Base-by-base conservation (phyloP, 73 alveolate species). In the Breviolum minutum region DNA sequence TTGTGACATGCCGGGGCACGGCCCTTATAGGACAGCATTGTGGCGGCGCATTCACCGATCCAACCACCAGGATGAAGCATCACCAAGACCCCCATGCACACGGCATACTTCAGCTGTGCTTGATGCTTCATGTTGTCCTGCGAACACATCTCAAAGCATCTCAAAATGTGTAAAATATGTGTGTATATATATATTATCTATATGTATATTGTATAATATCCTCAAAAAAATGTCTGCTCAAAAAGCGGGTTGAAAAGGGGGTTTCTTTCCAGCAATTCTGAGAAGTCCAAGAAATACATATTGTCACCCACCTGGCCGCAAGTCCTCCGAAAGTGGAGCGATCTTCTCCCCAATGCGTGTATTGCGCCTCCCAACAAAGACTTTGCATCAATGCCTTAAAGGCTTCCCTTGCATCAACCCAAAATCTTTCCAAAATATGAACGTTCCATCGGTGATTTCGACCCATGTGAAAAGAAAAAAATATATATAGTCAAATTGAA, bases 21-120 rank as follows among this genome's bases (percentile, higher is more conserved):
- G 40, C 97, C 97, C 66, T 92, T 92, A 79, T 92, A 92, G 97
- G 97, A 92, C 29, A 92, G 60, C 97, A 92, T 92, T 32, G 97
- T 92, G 79, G 97, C 97, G 17, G 97, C 97, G n/a, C 97, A 92
- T 69, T 92, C 97, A 24, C 97, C 97, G 79, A 92, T 92, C 97
- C 97, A 92, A 40, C 90, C 97, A 10, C 79, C 94, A 24, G 94
- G 94, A n/a, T 85, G 94, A 66, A 87, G 84, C 95, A 87, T 87
- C 95, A 85, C 94, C 26, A 92, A 80, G 29, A 92, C 71, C 40
- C 97, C 97, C 97, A 73, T 73, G 97, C 97, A 92, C 27, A 92
- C 97, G 80, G 97, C 97, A 61, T 92, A 92, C 71, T 92, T 92
- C 90, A 92, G 89, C 97, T 92, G 97, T n/a, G 97, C 97, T 63